These are phyloP conservation scores for Copromyces sp. DNA, from an alignment of 495 filamentous ascomycete genomes.

Conservation along the genomic window DNA sequence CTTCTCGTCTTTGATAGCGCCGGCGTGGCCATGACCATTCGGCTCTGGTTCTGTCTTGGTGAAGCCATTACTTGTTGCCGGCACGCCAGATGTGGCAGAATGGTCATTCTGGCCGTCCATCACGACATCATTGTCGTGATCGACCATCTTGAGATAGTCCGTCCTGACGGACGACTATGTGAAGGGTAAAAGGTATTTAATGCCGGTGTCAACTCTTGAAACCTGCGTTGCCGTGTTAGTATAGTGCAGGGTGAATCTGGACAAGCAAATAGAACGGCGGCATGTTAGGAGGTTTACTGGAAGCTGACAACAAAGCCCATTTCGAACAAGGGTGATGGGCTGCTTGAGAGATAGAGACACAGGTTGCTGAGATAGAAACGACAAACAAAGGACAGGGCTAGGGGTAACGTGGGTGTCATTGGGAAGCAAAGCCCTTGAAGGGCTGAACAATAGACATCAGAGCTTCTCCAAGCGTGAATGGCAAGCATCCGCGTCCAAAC, in stretches of 20 bases:
- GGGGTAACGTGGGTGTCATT: neutral
- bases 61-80: constrained; percentile 27
- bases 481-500: neutral
- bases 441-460: neutral
- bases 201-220: neutral
- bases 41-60: constrained; percentile 3
- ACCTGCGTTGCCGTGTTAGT: neutral
- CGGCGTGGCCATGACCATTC: constrained; percentile 20
- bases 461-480: neutral
- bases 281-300: neutral
- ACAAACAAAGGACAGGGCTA: neutral
- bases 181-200: neutral
- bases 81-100: constrained; percentile 24
- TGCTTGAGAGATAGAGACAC: neutral
- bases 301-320: neutral
- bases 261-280: neutral
- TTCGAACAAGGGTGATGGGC: neutral
- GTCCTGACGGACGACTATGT: neutral
- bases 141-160: constrained; percentile 21
- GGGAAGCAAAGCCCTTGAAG: neutral
- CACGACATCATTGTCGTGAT: constrained; percentile 15
- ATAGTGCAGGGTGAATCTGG: neutral
- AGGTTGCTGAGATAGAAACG: neutral
- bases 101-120: constrained; percentile 32
- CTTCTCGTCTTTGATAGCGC: constrained; percentile 5